A percentile compares a stretch with the other conserved stretches of the same genome.
phyloP scores from a whole-genome alignment of 2,329 filamentous ascomycete species.

The Cladophialophora bantiana region DNA sequence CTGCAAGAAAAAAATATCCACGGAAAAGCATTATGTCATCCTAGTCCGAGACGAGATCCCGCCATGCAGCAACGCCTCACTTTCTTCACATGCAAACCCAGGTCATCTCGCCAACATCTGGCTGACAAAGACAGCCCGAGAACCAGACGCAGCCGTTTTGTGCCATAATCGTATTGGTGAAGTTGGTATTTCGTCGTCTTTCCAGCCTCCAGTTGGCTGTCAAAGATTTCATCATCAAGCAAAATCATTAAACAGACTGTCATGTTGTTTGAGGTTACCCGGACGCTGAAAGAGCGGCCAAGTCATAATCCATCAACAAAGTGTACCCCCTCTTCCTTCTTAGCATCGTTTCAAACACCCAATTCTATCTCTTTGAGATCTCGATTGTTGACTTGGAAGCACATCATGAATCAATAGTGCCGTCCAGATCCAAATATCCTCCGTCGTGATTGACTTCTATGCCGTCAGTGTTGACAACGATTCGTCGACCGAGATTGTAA shows the following conservation, averaged over 20 bases:
- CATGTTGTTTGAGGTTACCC: background rate
- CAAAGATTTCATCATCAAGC: background rate
- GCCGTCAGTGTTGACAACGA: conserved; percentile 58
- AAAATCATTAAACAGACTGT: conserved; percentile 3
- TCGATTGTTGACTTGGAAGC: background rate
- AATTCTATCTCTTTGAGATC: background rate
- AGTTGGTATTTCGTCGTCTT: background rate
- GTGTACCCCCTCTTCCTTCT: background rate
- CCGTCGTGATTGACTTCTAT: conserved; percentile 45
- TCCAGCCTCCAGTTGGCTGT: background rate
- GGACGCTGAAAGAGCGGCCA: background rate
- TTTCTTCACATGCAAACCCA: background rate
- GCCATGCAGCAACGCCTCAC: background rate
- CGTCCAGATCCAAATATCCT: conserved; percentile 34
- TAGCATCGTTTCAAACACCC: background rate
- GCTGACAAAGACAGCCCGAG: background rate
- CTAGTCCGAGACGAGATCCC: background rate
- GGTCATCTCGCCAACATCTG: background rate
- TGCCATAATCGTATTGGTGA: background rate
- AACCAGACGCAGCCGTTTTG: background rate
- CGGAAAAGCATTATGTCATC: background rate
- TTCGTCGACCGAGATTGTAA: conserved; percentile 79
- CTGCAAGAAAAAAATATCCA: background rate
- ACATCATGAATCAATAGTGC: conserved; percentile 22
- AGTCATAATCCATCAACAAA: conserved; percentile 1